phyloP scores from a whole-genome alignment of 805 yeast species.

The Aciculoconidium aculeatum region DNA sequence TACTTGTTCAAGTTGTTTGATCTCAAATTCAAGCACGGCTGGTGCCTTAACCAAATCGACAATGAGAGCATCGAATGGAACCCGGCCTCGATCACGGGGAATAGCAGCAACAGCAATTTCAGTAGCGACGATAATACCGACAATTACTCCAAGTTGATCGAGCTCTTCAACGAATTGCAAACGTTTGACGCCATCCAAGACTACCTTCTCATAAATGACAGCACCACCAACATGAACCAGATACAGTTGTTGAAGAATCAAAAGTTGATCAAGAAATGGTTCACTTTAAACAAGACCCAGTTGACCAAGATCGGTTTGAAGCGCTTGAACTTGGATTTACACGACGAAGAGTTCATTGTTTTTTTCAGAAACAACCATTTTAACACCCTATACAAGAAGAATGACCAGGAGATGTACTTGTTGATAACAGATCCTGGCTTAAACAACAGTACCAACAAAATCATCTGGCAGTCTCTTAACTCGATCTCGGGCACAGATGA shows the following conservation, averaged over 20 bases:
- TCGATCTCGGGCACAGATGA: conserved; percentile 68
- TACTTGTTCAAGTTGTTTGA: conserved; percentile 54
- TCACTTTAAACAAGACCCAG: conserved; percentile 66
- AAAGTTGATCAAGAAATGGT: conserved; percentile 25
- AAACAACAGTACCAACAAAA: conserved; percentile 25
- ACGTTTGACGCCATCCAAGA: conserved; percentile 55
- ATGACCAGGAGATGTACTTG: conserved; percentile 46
- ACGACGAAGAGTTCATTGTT: conserved; percentile 53
- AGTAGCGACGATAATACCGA: conserved; percentile 7
- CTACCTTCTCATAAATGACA: conserved; percentile 31
- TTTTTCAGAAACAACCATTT: conserved; percentile 91
- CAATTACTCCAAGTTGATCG: conserved; percentile 13
- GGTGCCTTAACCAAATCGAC: conserved; percentile 52
- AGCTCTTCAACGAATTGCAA: conserved; percentile 17
- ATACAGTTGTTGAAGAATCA: conserved; percentile 10
- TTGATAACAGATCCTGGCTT: conserved; percentile 76
- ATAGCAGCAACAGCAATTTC: conserved; percentile 3
- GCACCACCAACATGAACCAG: conserved; percentile 7
- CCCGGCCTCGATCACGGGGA: conserved; percentile 5
- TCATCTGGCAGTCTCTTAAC: conserved; percentile 78
- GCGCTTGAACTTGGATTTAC: conserved; percentile 38
- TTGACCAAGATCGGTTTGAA: conserved; percentile 63
- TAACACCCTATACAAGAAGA: conserved; percentile 56
- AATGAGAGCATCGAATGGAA: conserved; percentile 11
- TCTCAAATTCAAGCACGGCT: conserved; percentile 72